These are phyloP conservation scores for Apiospora marii DNA, from an alignment of 2,329 filamentous ascomycete genomes.

Conservation along the genomic window DNA sequence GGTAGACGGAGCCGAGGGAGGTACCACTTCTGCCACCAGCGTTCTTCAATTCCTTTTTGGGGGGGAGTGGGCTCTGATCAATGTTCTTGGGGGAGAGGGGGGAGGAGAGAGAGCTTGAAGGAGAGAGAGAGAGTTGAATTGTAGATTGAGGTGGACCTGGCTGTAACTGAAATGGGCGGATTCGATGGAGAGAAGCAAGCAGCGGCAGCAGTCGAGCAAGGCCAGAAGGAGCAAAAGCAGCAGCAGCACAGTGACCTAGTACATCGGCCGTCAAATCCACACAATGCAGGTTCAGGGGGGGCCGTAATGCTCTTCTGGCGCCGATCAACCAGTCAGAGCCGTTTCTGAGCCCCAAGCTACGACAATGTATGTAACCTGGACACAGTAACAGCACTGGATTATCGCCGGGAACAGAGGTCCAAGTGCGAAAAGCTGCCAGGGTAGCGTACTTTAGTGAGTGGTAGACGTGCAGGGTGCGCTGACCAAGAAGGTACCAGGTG, in stretches of 20 bases:
- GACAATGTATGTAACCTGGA: constrained; percentile 12
- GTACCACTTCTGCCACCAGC: constrained; percentile 16
- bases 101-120: background rate
- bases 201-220: constrained; percentile 13
- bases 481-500: constrained; percentile 19
- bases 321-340: constrained; percentile 16
- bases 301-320: background rate
- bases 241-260: constrained; percentile 12
- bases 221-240: background rate
- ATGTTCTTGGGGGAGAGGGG: constrained; percentile 12
- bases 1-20: constrained; percentile 1
- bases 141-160: constrained; percentile 17
- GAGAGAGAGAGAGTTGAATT: background rate
- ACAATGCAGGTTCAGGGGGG: constrained; percentile 11
- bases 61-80: background rate
- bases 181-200: constrained; percentile 11
- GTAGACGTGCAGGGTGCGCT: constrained; percentile 18
- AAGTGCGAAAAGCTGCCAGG: constrained; percentile 16
- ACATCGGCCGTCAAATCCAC: constrained; percentile 10
- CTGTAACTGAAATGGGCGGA: constrained; percentile 18
- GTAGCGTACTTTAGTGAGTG: constrained; percentile 6
- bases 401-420: constrained; percentile 17
- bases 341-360: background rate
- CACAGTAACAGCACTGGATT: constrained; percentile 19
- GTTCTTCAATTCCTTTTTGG: constrained; percentile 16